Conservation (phyloP, 306 rosid genomes). For the Rosa rugosa region DNA sequence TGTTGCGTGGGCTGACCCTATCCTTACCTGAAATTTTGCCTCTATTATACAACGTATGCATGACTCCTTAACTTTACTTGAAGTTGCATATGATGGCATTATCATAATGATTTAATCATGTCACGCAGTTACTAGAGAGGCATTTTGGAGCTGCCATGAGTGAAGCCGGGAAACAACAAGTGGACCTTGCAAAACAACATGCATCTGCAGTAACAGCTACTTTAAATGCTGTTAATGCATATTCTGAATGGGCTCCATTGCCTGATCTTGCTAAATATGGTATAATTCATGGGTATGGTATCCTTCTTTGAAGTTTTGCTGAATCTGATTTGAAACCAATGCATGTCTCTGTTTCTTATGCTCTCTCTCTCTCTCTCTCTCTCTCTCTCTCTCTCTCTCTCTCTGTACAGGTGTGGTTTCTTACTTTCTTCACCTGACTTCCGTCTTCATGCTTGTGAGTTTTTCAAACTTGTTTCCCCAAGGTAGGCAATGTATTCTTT, state of each 20-base stretch:
- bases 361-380: constrained; percentile 9
- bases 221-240: constrained; percentile 85
- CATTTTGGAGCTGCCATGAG: constrained; percentile 79
- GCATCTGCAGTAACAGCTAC: constrained; percentile 74
- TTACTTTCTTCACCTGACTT: constrained; percentile 88
- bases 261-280: constrained; percentile 88
- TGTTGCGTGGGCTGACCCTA: constrained; percentile 84
- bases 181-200: constrained; percentile 76
- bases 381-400: constrained; percentile 24
- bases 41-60: constrained; percentile 66
- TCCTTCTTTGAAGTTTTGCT: constrained; percentile 32
- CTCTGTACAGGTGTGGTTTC: constrained; percentile 75
- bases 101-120: constrained; percentile 33
- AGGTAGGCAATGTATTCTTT: constrained; percentile 52
- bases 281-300: constrained; percentile 79
- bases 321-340: constrained; percentile 22
- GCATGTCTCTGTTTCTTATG: constrained; percentile 22
- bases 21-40: constrained; percentile 89
- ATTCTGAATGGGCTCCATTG: constrained; percentile 99
- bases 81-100: constrained; percentile 11
- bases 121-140: constrained; percentile 76
- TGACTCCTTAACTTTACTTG: constrained; percentile 25
- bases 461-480: constrained; percentile 84
- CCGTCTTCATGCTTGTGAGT: constrained; percentile 93
- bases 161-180: constrained; percentile 74